A percentile compares a stretch with the other conserved stretches of the same genome.
Conservation (phyloP, 805 yeast genomes). For the Candida incommunis region DNA sequence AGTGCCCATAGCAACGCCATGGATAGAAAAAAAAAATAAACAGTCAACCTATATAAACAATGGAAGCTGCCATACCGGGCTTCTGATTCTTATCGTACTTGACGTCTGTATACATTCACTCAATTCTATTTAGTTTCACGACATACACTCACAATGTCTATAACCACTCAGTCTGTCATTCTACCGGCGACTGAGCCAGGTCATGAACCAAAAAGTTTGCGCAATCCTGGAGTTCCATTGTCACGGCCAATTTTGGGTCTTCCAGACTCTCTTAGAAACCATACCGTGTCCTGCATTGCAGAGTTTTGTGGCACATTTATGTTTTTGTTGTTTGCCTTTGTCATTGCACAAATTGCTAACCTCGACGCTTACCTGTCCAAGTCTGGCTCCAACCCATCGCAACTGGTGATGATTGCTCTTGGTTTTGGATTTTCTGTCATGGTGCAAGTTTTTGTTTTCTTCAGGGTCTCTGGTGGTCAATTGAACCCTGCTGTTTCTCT, state of each 20-base stretch:
- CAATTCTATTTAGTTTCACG: no score
- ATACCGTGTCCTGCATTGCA: constrained; percentile 54
- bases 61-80: no score
- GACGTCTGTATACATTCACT: no score
- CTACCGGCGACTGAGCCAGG: background rate
- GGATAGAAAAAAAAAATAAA: no score
- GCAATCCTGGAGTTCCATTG: background rate
- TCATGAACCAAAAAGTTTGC: background rate
- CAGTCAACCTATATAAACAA: no score
- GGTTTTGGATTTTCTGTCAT: constrained; percentile 82
- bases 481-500: constrained; percentile 82
- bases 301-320: constrained; percentile 80
- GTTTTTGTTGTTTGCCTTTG: constrained; percentile 68
- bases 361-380: constrained; percentile 28
- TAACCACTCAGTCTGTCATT: background rate
- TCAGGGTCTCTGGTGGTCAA: constrained; percentile 77
- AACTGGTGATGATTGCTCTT: constrained; percentile 63
- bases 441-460: constrained; percentile 55
- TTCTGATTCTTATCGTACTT: no score
- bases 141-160: background rate
- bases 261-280: constrained; percentile 38
- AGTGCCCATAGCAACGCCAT: no score
- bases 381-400: constrained; percentile 33
- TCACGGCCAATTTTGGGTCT: constrained; percentile 18
- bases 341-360: constrained; percentile 76